Percentiles rank a stretch among this genome's conserved stretches.
phyloP scores from a whole-genome alignment of 2,329 filamentous ascomycete species.

The Fusarium sp. region DNA sequence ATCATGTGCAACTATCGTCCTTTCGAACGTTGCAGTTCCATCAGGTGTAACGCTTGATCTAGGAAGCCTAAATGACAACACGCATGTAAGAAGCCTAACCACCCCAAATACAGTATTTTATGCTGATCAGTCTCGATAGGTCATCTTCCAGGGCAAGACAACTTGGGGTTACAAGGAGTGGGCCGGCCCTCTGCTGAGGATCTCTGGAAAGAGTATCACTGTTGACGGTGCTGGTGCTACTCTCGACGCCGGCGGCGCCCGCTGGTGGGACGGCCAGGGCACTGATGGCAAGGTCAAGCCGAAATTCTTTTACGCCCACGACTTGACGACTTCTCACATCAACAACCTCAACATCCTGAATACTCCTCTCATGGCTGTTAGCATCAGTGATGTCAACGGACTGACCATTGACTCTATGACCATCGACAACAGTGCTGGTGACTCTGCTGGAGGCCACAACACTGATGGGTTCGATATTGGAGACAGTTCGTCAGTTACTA shows the following conservation, averaged over 20 bases:
- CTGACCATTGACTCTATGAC: too few relatives aligned
- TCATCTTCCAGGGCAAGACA: conserved; percentile 28
- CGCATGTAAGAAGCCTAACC: conserved; percentile 6
- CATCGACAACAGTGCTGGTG: too few relatives aligned
- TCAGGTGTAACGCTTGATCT: conserved; percentile 23
- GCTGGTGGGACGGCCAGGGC: conserved; percentile 34
- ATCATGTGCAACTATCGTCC: conserved; percentile 26
- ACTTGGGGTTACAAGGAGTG: conserved; percentile 32
- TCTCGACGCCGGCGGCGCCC: conserved; percentile 16
- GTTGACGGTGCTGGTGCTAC: conserved; percentile 29
- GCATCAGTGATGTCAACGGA: too few relatives aligned
- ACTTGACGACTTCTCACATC: conserved; percentile 37
- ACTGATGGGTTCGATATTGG: too few relatives aligned
- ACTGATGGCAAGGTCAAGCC: conserved; percentile 17
- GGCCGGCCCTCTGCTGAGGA: conserved; percentile 23
- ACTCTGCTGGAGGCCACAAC: too few relatives aligned
- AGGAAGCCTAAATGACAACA: conserved; percentile 7
- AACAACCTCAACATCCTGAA: too few relatives aligned
- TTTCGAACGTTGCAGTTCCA: conserved; percentile 25
- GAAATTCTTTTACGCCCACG: conserved; percentile 32
- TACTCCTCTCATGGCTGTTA: not conserved
- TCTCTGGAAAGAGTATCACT: conserved; percentile 25
- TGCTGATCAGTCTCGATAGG: not conserved
- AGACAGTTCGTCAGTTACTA: too few relatives aligned
- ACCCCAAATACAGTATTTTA: too few relatives aligned